These are phyloP conservation scores for Exophiala sp. DNA, from an alignment of 2,329 filamentous ascomycete genomes.

Conservation along the genomic window DNA sequence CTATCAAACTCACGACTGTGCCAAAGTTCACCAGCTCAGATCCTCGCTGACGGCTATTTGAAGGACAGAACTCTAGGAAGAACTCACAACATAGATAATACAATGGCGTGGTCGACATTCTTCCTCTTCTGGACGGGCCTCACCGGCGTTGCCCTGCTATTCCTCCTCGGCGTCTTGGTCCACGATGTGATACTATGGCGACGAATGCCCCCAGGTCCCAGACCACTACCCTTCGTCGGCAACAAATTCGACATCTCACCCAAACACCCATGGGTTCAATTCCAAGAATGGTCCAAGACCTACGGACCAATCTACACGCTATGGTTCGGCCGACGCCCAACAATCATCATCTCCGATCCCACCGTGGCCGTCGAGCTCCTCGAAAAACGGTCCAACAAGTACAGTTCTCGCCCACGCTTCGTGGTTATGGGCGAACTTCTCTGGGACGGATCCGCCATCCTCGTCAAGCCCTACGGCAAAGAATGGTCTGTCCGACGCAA, in stretches of 20 bases:
- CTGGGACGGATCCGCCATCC: constrained; percentile 28
- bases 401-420: constrained; percentile 37
- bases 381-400: constrained; percentile 38
- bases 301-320: constrained; percentile 36
- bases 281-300: constrained; percentile 34
- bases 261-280: constrained; percentile 31
- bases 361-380: constrained; percentile 37
- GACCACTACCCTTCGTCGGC: constrained; percentile 32
- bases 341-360: constrained; percentile 36
- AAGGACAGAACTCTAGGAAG: neutral
- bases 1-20: too few relatives aligned
- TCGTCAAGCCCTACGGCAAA: constrained; percentile 50
- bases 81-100: neutral
- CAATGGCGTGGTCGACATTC: constrained; percentile 16
- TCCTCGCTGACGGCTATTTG: too few relatives aligned
- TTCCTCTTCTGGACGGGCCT: constrained; percentile 16
- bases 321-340: constrained; percentile 27
- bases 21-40: too few relatives aligned
- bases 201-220: constrained; percentile 30
- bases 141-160: constrained; percentile 14
- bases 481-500: constrained; percentile 35
- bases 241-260: constrained; percentile 33
- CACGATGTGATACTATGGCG: constrained; percentile 24
- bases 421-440: constrained; percentile 29
- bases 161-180: constrained; percentile 15